Percentiles rank a stretch among this genome's conserved stretches.
These are phyloP conservation scores for Ustilago trichophora DNA, from an alignment of 1,284 basidiomycete genomes.

Conservation along the genomic window DNA sequence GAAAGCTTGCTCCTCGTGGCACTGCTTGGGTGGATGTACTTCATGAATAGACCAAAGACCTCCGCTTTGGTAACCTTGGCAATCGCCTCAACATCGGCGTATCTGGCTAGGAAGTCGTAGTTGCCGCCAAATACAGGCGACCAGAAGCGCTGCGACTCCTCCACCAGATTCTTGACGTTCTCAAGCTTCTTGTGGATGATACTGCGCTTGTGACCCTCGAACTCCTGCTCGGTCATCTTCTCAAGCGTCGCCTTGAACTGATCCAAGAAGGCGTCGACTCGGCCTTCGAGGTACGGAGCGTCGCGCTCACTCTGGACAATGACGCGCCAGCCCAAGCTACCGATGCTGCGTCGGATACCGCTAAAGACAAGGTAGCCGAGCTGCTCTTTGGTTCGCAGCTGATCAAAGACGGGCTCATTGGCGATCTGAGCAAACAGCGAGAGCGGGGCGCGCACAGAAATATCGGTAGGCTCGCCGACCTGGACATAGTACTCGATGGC, in stretches of 20 bases:
- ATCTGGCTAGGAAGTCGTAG: constrained; percentile 69
- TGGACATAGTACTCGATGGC: constrained; percentile 68
- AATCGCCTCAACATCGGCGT: constrained; percentile 76
- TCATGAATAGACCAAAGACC: constrained; percentile 78
- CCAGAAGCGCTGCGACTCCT: constrained; percentile 68
- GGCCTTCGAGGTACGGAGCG: constrained; percentile 83
- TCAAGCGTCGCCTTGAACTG: constrained; percentile 71
- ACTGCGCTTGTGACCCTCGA: constrained; percentile 54
- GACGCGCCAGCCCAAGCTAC: constrained; percentile 82
- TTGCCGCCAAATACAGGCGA: constrained; percentile 73
- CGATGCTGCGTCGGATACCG: constrained; percentile 62
- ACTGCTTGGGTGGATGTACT: constrained; percentile 72
- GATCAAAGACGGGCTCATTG: constrained; percentile 87
- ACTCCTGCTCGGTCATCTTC: constrained; percentile 55
- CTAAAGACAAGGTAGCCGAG: constrained; percentile 77
- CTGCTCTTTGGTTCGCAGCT: constrained; percentile 94
- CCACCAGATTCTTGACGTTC: constrained; percentile 60
- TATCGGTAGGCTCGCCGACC: constrained; percentile 58
- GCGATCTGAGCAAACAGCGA: constrained; percentile 63
- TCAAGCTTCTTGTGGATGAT: constrained; percentile 64
- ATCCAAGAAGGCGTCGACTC: constrained; percentile 86
- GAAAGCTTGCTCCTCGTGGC: constrained; percentile 49
- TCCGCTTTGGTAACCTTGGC: constrained; percentile 78
- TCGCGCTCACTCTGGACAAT: constrained; percentile 88
- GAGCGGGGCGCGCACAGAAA: constrained; percentile 53